A percentile compares a stretch with the other conserved stretches of the same genome.
Evolutionary conservation across 768 basidiomycete species (phyloP).

Genomic region (Boletus coccyginus): DNA sequence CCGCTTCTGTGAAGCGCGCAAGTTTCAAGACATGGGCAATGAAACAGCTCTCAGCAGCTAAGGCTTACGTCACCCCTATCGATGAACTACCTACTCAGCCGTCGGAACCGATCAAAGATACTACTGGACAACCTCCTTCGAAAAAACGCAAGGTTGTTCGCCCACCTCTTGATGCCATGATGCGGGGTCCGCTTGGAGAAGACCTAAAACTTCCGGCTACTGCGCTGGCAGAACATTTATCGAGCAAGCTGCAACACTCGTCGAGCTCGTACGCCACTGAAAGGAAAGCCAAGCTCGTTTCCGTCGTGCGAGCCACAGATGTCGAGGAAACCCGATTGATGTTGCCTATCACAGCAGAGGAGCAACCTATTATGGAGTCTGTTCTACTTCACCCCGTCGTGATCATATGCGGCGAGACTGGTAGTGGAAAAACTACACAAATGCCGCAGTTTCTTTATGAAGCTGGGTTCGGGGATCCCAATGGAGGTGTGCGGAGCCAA

Average conservation of each 20-base stretch:
- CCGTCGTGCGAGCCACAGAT: slow-evolving; percentile 61
- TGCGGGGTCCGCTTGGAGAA: slow-evolving; percentile 81
- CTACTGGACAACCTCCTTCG: slow-evolving; percentile 9
- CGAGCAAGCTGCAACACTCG: slow-evolving; percentile 2
- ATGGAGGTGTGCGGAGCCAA: slow-evolving; percentile 57
- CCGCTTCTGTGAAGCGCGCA: slow-evolving; percentile 34
- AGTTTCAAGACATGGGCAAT: slow-evolving; percentile 91
- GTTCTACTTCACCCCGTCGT: slow-evolving; percentile 84
- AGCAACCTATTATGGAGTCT: slow-evolving; percentile 92
- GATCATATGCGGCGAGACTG: slow-evolving; percentile 80
- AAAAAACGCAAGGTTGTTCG: slow-evolving; percentile 51
- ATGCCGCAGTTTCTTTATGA: slow-evolving; percentile 98
- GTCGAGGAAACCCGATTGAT: slow-evolving; percentile 75
- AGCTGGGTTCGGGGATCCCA: slow-evolving; percentile 85
- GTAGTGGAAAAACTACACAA: slow-evolving; percentile 98
- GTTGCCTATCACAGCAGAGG: slow-evolving; percentile 89
- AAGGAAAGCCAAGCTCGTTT: slow-evolving; percentile 42
- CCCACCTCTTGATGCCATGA: slow-evolving; percentile 34
- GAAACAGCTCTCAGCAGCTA: slow-evolving; percentile 61
- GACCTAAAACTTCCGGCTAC: slow-evolving; percentile 65
- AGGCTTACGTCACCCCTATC: slow-evolving; percentile 32
- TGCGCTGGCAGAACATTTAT: slow-evolving; percentile 51
- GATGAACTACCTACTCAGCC: slow-evolving; percentile 14
- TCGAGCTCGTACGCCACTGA: slow-evolving; percentile 9
- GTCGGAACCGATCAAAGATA: slow-evolving; percentile 5